Conservation (phyloP, 441 rosid genomes). For the Populus hybrid region DNA sequence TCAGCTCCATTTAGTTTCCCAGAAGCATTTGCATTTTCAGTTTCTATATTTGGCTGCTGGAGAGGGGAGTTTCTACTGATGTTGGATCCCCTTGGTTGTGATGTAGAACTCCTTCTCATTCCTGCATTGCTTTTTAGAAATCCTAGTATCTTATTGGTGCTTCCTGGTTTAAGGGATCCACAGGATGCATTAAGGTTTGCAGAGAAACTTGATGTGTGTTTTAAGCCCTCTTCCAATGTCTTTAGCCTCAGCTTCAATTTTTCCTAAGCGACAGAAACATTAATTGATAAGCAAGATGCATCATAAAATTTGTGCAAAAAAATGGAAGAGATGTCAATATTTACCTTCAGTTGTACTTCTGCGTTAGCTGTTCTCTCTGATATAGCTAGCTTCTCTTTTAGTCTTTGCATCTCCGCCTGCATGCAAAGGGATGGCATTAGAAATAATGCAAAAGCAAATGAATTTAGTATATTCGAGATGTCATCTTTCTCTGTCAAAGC, state of each 20-base stretch:
- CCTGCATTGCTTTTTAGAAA: slow-evolving; percentile 61
- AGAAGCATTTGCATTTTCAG: slow-evolving; percentile 18
- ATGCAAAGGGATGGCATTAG: slow-evolving; percentile 4
- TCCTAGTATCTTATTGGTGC: slow-evolving; percentile 55
- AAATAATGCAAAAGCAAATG: neutral
- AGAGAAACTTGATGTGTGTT: slow-evolving; percentile 30
- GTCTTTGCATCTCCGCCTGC: slow-evolving; percentile 83
- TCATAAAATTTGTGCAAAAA: neutral
- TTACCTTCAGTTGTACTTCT: slow-evolving; percentile 85
- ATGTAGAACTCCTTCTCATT: slow-evolving; percentile 58
- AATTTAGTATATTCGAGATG: neutral
- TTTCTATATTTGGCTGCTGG: slow-evolving; percentile 38
- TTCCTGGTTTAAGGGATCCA: slow-evolving; percentile 48
- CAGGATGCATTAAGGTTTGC: slow-evolving; percentile 19
- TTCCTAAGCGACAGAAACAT: slow-evolving; percentile 42
- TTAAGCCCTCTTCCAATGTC: slow-evolving; percentile 74
- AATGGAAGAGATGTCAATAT: neutral
- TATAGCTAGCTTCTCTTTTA: slow-evolving; percentile 69
- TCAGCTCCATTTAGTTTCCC: slow-evolving; percentile 21
- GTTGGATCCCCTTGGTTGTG: slow-evolving; percentile 56
- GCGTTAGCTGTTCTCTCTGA: slow-evolving; percentile 88
- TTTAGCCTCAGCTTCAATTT: slow-evolving; percentile 69
- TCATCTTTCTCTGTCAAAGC: neutral
- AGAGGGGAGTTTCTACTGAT: slow-evolving; percentile 34
- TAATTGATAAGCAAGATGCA: neutral